Percentiles rank a stretch among this genome's conserved stretches.
Conservation (phyloP, 345 rosid species). For the Gossypium raimondii region DNA sequence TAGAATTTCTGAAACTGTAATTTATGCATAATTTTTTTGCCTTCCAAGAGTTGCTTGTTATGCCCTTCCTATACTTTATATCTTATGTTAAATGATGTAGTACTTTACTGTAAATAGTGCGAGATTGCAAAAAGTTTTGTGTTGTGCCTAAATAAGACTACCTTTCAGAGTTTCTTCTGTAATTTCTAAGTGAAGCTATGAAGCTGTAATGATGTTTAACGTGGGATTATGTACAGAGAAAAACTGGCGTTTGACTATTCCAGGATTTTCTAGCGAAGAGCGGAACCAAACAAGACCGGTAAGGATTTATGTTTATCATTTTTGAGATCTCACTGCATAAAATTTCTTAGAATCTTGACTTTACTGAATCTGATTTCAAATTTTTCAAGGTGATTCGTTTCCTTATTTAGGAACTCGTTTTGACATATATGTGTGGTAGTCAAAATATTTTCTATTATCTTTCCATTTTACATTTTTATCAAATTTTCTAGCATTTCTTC, state of each 20-base stretch:
- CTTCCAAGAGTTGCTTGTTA: not conserved
- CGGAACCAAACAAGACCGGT: conserved; percentile 60
- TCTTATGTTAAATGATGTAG: not conserved
- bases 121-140: not conserved
- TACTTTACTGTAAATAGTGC: not conserved
- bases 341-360: not conserved
- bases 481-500: not conserved
- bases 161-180: conserved; percentile 1
- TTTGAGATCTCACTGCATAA: not conserved
- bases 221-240: conserved; percentile 54
- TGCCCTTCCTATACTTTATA: not conserved
- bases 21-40: not conserved
- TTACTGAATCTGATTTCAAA: not conserved
- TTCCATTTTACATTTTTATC: not conserved
- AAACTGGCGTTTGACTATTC: conserved; percentile 75
- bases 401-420: not conserved
- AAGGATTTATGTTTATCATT: conserved; percentile 26
- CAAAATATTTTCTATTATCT: not conserved
- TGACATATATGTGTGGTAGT: not conserved
- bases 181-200: not conserved
- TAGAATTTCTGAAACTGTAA: not conserved
- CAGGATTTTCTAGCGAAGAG: conserved; percentile 83
- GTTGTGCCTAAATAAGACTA: not conserved
- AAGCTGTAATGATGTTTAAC: conserved; percentile 18
- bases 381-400: not conserved